A percentile compares a stretch with the other conserved stretches of the same genome.
These are phyloP conservation scores for Helotiales sp. DNA, from an alignment of 2,329 filamentous ascomycete genomes.

Conservation along the genomic window DNA sequence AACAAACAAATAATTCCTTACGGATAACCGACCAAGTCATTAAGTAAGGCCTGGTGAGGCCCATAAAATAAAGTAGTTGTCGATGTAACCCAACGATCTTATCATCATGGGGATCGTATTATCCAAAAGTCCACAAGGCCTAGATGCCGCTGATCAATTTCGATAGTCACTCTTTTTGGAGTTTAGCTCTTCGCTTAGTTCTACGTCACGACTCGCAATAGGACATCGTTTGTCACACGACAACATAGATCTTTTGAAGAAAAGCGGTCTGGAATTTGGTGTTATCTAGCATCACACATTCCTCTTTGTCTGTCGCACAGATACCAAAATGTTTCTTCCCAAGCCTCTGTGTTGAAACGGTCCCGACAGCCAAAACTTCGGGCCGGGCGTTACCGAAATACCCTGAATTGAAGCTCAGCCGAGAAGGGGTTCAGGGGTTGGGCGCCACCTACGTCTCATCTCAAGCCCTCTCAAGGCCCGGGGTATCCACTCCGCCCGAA, in stretches of 20 bases:
- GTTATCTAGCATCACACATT: too few relatives aligned
- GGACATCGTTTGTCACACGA: not conserved
- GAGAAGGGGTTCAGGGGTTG: constrained; percentile 1
- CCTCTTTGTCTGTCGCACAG: not conserved
- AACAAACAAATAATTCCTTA: not conserved
- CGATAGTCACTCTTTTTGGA: not conserved
- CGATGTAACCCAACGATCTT: not conserved
- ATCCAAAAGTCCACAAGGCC: not conserved
- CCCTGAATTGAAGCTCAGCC: too few relatives aligned
- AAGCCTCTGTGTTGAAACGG: not conserved
- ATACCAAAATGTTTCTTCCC: not conserved
- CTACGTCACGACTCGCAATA: not conserved
- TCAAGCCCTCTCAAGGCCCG: not conserved
- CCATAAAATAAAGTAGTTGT: constrained; percentile 1
- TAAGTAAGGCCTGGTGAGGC: not conserved
- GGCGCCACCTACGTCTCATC: not conserved
- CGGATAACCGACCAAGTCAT: not conserved
- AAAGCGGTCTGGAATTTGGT: not conserved
- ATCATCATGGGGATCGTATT: not conserved
- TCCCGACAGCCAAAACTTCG: not conserved
- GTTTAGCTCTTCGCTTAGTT: not conserved
- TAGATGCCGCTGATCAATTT: constrained; percentile 2
- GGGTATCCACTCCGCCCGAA: not conserved
- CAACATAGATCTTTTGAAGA: not conserved
- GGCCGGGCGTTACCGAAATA: not conserved